These are phyloP conservation scores for Oryza meridionalis DNA, from an alignment of 176 grass and related monocot species.

Conservation along the genomic window DNA sequence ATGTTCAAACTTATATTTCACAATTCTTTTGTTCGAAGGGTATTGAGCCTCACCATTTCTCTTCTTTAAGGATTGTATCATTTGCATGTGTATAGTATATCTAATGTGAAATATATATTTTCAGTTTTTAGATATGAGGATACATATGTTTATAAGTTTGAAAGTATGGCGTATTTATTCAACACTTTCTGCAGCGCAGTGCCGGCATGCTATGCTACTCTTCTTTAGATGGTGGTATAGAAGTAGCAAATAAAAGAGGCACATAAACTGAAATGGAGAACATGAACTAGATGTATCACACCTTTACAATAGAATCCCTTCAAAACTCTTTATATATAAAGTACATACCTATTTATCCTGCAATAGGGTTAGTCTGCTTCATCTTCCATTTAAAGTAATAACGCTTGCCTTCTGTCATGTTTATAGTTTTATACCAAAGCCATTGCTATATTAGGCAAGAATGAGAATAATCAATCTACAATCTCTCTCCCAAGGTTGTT, in stretches of 20 bases:
- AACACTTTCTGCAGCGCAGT: background rate
- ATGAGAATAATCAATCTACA: background rate
- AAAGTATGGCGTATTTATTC: background rate
- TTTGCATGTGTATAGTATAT: background rate
- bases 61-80: background rate
- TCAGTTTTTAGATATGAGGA: background rate
- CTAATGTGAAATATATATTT: background rate
- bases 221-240: constrained; percentile 29
- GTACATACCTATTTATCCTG: background rate
- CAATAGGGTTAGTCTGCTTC: background rate
- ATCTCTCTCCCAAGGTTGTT: background rate
- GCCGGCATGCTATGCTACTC: background rate
- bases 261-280: constrained; percentile 2
- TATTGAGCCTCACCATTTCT: background rate
- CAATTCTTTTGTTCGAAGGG: constrained; percentile 19
- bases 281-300: background rate
- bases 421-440: too few relatives aligned
- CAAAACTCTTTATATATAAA: background rate
- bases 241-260: constrained; percentile 29
- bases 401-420: background rate
- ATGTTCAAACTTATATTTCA: constrained; percentile 28
- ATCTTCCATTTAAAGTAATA: constrained; percentile 12
- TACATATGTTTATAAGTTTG: background rate
- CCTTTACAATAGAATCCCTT: constrained; percentile 14
- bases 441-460: background rate